Evolutionary conservation across 306 rosid species (phyloP).

Genomic region (Geum urbanum): DNA sequence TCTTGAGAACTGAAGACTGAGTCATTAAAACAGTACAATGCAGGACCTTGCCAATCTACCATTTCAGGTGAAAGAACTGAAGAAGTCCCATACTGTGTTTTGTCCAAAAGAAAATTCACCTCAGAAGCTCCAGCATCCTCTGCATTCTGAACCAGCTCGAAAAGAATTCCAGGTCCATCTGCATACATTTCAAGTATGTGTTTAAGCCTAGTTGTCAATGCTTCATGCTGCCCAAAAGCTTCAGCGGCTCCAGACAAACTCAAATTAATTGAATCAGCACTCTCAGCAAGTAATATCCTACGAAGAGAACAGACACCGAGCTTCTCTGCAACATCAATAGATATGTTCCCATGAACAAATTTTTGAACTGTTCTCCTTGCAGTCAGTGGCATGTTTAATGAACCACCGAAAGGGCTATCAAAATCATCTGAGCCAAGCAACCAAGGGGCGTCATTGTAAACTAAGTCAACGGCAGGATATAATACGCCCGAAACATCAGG

Average conservation of each 20-base stretch:
- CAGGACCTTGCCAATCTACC: slow-evolving; percentile 99
- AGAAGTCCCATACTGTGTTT: slow-evolving; percentile 90
- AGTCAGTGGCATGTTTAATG: slow-evolving; percentile 48
- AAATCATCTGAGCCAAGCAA: slow-evolving; percentile 74
- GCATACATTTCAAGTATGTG: slow-evolving; percentile 99
- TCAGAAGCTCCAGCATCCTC: slow-evolving; percentile 99
- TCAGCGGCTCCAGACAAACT: slow-evolving; percentile 93
- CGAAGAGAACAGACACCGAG: slow-evolving; percentile 95
- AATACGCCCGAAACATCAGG: slow-evolving; percentile 78
- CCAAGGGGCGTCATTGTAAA: slow-evolving; percentile 98
- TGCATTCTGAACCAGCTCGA: slow-evolving; percentile 94
- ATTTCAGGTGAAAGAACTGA: slow-evolving; percentile 97
- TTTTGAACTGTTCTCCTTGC: slow-evolving; percentile 68
- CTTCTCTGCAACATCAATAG: slow-evolving; percentile 92
- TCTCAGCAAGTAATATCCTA: slow-evolving; percentile 85
- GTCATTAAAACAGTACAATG: slow-evolving; percentile 86
- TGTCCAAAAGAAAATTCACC: slow-evolving; percentile 84
- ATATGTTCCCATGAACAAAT: slow-evolving; percentile 93
- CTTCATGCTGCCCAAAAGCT: slow-evolving; percentile 99
- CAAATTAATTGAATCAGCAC: slow-evolving; percentile 96
- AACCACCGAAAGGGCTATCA: slow-evolving; percentile 51
- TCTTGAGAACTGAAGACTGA: slow-evolving; percentile 91
- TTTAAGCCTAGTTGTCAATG: slow-evolving; percentile 92
- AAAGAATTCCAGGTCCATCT: slow-evolving; percentile 95
- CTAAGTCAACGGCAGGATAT: slow-evolving; percentile 68